These are phyloP conservation scores for Durotheca rogersii DNA, from an alignment of 495 filamentous ascomycete genomes.

Conservation along the genomic window DNA sequence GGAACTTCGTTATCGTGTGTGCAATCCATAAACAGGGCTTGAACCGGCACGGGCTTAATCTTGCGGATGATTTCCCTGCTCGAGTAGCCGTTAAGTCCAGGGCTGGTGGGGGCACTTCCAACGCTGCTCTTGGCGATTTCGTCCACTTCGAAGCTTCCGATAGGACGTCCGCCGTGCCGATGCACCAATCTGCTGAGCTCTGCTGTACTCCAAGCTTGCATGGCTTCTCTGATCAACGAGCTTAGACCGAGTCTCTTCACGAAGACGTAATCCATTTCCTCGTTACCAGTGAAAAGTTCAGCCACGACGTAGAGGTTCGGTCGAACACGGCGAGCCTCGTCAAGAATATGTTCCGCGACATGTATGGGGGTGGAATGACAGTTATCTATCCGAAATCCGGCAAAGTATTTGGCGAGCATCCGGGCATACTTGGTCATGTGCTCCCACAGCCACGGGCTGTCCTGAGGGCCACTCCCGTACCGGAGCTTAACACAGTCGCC, in stretches of 20 bases:
- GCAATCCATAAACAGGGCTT: constrained; percentile 98
- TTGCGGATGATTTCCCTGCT: constrained; percentile 62
- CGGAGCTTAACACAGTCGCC: constrained; percentile 97
- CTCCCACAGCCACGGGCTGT: constrained; percentile 93
- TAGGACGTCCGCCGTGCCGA: constrained; percentile 88
- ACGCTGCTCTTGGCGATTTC: constrained; percentile 41
- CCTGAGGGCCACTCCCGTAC: constrained; percentile 77
- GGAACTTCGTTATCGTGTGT: constrained; percentile 98
- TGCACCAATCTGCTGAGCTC: constrained; percentile 92
- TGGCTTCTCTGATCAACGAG: constrained; percentile 89
- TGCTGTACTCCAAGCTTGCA: constrained; percentile 96
- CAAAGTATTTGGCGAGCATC: constrained; percentile 93
- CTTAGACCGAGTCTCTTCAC: constrained; percentile 89
- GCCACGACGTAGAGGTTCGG: constrained; percentile 90
- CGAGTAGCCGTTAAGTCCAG: constrained; percentile 24
- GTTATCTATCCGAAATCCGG: constrained; percentile 96
- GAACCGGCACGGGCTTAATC: constrained; percentile 79
- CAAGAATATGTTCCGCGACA: constrained; percentile 90
- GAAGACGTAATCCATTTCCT: constrained; percentile 94
- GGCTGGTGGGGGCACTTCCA: constrained; percentile 31
- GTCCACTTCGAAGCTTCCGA: constrained; percentile 93
- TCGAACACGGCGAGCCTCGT: constrained; percentile 83
- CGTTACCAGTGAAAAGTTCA: constrained; percentile 94
- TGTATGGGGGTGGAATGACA: constrained; percentile 94
- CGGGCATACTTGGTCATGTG: constrained; percentile 91